These are phyloP conservation scores for Apiospora saccharicola DNA, from an alignment of 2,329 filamentous ascomycete genomes.

Conservation along the genomic window DNA sequence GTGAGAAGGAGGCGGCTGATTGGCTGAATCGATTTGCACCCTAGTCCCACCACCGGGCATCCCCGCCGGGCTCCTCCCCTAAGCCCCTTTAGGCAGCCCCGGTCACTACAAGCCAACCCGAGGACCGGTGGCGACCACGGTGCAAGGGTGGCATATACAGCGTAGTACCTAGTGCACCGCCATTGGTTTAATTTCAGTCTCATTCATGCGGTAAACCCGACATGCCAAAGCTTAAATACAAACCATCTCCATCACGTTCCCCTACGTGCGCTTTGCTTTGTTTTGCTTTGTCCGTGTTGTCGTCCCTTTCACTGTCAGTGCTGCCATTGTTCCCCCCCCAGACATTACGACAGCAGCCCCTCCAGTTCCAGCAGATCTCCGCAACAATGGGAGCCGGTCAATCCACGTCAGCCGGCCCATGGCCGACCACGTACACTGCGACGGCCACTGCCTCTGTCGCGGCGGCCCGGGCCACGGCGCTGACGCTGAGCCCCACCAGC, in stretches of 20 bases:
- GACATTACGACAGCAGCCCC: background rate
- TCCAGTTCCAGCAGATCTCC: background rate
- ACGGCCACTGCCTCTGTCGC: constrained; percentile 27
- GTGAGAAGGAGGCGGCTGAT: background rate
- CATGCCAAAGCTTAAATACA: background rate
- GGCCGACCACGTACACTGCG: constrained; percentile 35
- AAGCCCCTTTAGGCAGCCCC: constrained; percentile 1
- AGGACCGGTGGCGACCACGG: background rate
- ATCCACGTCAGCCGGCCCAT: constrained; percentile 23
- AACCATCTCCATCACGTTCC: background rate
- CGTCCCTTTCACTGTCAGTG: background rate
- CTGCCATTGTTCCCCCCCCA: no score
- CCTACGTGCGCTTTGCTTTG: background rate
- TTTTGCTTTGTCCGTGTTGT: background rate
- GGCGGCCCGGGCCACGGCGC: constrained; percentile 48
- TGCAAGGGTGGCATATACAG: background rate
- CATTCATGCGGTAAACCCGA: background rate
- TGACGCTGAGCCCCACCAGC: constrained; percentile 52
- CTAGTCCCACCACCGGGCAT: background rate
- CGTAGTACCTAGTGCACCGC: background rate
- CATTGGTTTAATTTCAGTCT: background rate
- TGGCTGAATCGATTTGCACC: background rate
- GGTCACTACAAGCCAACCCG: constrained; percentile 3
- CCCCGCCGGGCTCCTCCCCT: background rate
- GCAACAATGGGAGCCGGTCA: constrained; percentile 24